These are phyloP conservation scores for Colletotrichum sp. DNA, from an alignment of 2,329 filamentous ascomycete genomes.

Conservation along the genomic window DNA sequence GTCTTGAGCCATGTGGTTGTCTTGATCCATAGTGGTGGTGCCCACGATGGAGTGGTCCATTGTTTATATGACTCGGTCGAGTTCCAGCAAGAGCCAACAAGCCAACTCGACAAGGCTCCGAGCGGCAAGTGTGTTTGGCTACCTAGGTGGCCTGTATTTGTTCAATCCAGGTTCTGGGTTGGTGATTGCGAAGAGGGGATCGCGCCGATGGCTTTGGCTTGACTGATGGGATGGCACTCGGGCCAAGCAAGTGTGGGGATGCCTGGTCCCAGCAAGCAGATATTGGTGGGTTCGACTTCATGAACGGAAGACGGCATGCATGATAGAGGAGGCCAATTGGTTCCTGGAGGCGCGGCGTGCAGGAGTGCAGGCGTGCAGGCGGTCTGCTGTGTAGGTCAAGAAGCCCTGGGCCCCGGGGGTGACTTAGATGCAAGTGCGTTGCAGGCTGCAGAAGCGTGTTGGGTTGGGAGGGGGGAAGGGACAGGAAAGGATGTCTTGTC, in stretches of 20 bases:
- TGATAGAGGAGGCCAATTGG: constrained; percentile 46
- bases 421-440: constrained; percentile 29
- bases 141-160: not conserved
- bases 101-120: not conserved
- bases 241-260: constrained; percentile 34
- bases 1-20: constrained; percentile 49
- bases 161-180: constrained; percentile 9
- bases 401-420: constrained; percentile 31
- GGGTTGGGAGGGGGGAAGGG: constrained; percentile 26
- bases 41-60: constrained; percentile 52
- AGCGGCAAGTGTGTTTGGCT: not conserved
- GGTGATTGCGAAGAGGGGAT: constrained; percentile 13
- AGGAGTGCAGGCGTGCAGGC: constrained; percentile 27
- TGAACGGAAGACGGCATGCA: constrained; percentile 53
- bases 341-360: constrained; percentile 33
- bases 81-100: not conserved
- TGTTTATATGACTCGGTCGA: constrained; percentile 25
- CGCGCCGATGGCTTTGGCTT: constrained; percentile 11
- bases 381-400: constrained; percentile 37
- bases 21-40: constrained; percentile 51
- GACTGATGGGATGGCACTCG: constrained; percentile 19
- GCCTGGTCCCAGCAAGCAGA: constrained; percentile 31
- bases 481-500: constrained; percentile 2
- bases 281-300: constrained; percentile 40
- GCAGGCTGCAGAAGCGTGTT: constrained; percentile 24